Conservation (phyloP, 2,329 filamentous ascomycete genomes). For the Colletotrichum plurivorum region DNA sequence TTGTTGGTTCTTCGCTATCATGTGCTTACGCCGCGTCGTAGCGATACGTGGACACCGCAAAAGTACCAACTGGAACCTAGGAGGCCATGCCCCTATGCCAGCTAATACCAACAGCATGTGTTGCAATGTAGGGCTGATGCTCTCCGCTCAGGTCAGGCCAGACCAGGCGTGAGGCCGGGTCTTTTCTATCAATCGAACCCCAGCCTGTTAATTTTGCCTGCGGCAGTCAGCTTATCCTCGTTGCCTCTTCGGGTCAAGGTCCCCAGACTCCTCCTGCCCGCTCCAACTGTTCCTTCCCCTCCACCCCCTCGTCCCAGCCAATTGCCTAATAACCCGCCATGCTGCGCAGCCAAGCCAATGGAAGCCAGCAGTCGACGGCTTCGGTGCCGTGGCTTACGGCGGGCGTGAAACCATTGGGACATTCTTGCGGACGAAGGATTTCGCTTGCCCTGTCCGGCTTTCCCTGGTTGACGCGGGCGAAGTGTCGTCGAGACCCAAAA, state of each 20-base stretch:
- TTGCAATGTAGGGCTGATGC: not conserved
- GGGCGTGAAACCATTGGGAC: slow-evolving; percentile 12
- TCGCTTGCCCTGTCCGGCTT: slow-evolving; percentile 9
- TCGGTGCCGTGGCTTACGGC: slow-evolving; percentile 16
- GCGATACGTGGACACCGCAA: not conserved
- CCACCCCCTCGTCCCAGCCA: slow-evolving; percentile 41
- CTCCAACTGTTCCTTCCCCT: slow-evolving; percentile 35
- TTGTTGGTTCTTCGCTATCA: not conserved
- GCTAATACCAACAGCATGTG: not conserved
- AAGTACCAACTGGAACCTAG: slow-evolving; percentile 1
- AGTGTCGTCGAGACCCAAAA: not conserved
- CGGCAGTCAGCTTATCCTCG: slow-evolving; percentile 21
- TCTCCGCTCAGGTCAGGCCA: slow-evolving; percentile 5
- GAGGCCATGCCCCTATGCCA: not conserved
- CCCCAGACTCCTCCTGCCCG: not conserved
- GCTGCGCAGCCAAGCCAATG: slow-evolving; percentile 5
- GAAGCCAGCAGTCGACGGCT: not conserved
- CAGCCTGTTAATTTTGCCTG: not conserved
- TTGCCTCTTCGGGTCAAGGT: slow-evolving; percentile 8
- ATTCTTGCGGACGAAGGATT: slow-evolving; percentile 10
- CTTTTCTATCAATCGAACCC: not conserved
- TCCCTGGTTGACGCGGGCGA: not conserved
- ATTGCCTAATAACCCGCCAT: slow-evolving; percentile 44
- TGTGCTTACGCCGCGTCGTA: not conserved
- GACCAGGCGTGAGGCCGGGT: not conserved